Evolutionary conservation across 2,329 filamentous ascomycete species (phyloP).

Genomic region (Penicillium verrucosum): DNA sequence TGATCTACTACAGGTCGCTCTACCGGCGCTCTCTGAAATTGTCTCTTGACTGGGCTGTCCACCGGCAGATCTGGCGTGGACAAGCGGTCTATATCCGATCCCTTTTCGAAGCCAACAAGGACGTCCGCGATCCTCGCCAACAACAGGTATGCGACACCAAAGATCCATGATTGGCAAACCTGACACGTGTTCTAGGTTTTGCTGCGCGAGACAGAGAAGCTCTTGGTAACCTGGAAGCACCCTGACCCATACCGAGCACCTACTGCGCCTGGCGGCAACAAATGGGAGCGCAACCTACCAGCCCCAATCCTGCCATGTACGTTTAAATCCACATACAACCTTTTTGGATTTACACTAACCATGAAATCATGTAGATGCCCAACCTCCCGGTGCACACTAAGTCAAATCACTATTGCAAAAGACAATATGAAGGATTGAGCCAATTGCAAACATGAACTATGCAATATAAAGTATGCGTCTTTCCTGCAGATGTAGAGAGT

Average conservation of each 20-base stretch:
- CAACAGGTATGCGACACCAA: slow-evolving; percentile 62
- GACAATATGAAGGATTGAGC: background rate
- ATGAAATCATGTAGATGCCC: slow-evolving; percentile 20
- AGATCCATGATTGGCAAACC: background rate
- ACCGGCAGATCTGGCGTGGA: slow-evolving; percentile 88
- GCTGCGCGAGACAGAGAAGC: slow-evolving; percentile 79
- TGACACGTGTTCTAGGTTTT: slow-evolving; percentile 58
- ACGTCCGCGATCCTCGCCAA: slow-evolving; percentile 78
- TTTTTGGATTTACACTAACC: slow-evolving; percentile 3
- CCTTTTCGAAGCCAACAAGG: slow-evolving; percentile 88
- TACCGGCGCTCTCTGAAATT: slow-evolving; percentile 93
- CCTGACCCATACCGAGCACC: slow-evolving; percentile 89
- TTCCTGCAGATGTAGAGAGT: slow-evolving; percentile 1
- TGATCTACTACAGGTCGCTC: slow-evolving; percentile 55
- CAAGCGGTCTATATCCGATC: slow-evolving; percentile 95
- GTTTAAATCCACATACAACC: slow-evolving; percentile 36
- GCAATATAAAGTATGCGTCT: background rate
- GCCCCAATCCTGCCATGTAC: slow-evolving; percentile 75
- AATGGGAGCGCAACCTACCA: slow-evolving; percentile 92
- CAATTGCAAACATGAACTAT: background rate
- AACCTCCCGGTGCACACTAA: slow-evolving; percentile 26
- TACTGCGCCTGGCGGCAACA: slow-evolving; percentile 91
- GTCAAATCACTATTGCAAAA: background rate
- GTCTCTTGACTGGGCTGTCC: slow-evolving; percentile 90
- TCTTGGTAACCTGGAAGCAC: slow-evolving; percentile 94